Base-by-base conservation (phyloP, 805 yeast genomes). In the Sugiyamaella marilandica region DNA sequence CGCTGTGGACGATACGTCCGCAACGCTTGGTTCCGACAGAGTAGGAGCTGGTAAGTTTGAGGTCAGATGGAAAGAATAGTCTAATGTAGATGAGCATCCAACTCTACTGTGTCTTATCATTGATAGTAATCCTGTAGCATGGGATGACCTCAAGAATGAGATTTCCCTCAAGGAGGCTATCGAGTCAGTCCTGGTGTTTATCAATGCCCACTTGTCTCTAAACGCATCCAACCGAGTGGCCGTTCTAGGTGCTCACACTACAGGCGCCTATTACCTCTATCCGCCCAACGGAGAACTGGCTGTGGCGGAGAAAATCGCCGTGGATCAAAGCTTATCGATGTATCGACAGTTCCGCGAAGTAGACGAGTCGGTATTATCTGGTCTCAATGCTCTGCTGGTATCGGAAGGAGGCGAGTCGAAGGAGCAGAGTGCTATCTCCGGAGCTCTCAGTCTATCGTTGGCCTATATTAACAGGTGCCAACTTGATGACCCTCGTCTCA, bases 201-300 rank as follows among this genome's bases (percentile, higher is more conserved):
- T 91, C 49, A 94, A 94, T 67, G 90, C 95, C 1, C 99, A 94
- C 67, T 66, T 94, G 45, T 84, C 98, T 0, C 74, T 88, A 48
- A 87, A 87, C 67, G 87, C 86, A 59, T 81, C 90, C 35, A 94
- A 94, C 66, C 80, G 80, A 62, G 95, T 92, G 9, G 85, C 94
- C 1, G 80, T 92, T 13, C 79, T 91, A 37, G 85, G 88, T 0
- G 84, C 88, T 18, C 85, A 88, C 58, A 79, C 88, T 1, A 69
- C 71, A 11, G 88, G 92, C 0, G 82, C 95, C 0, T 72, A 73
- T 58, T 80, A 85, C 59, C 64, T 92, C 19, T 88, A 83, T 62
- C 98, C 98, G 10, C 21, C 19, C 8, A 14, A 13, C 21, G 16
- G 13, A 5, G 7, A n/a, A 18, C 21, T 14, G 2, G 19, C 45